A percentile compares a stretch with the other conserved stretches of the same genome.
These are phyloP conservation scores for Phialocephala sp. DNA, from an alignment of 2,329 filamentous ascomycete genomes.

Conservation along the genomic window DNA sequence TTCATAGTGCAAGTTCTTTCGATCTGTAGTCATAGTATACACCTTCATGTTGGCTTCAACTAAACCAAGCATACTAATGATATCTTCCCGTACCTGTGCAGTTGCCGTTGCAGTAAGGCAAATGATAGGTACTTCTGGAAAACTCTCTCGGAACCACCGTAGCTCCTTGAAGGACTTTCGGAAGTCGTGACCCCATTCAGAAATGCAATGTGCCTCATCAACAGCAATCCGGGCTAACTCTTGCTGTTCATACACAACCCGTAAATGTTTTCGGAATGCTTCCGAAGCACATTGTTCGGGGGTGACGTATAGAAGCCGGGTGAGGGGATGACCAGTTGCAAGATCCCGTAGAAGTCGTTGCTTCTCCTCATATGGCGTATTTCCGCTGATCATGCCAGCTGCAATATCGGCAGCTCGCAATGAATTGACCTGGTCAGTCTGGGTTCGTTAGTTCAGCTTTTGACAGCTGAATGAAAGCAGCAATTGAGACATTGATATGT, in stretches of 20 bases:
- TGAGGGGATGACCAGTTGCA: slow-evolving; percentile 84
- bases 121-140: slow-evolving; percentile 87
- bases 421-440: slow-evolving; percentile 92
- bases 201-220: slow-evolving; percentile 96
- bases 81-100: slow-evolving; percentile 77
- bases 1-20: slow-evolving; percentile 89
- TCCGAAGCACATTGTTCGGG: slow-evolving; percentile 84
- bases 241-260: slow-evolving; percentile 75
- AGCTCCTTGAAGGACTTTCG: slow-evolving; percentile 89
- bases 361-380: slow-evolving; percentile 69
- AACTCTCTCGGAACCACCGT: slow-evolving; percentile 81
- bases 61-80: slow-evolving; percentile 76
- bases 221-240: slow-evolving; percentile 89
- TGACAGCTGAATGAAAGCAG: too few relatives aligned
- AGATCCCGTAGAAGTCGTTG: slow-evolving; percentile 78
- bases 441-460: slow-evolving; percentile 21
- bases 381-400: slow-evolving; percentile 87
- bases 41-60: slow-evolving; percentile 66
- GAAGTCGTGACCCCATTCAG: slow-evolving; percentile 98
- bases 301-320: slow-evolving; percentile 87
- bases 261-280: slow-evolving; percentile 76
- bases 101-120: slow-evolving; percentile 94
- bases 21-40: slow-evolving; percentile 83
- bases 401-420: slow-evolving; percentile 75
- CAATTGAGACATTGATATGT: not conserved